A percentile compares a stretch with the other conserved stretches of the same genome.
Conservation (phyloP, 2,329 filamentous ascomycete genomes). For the Alternaria triticimaculans region DNA sequence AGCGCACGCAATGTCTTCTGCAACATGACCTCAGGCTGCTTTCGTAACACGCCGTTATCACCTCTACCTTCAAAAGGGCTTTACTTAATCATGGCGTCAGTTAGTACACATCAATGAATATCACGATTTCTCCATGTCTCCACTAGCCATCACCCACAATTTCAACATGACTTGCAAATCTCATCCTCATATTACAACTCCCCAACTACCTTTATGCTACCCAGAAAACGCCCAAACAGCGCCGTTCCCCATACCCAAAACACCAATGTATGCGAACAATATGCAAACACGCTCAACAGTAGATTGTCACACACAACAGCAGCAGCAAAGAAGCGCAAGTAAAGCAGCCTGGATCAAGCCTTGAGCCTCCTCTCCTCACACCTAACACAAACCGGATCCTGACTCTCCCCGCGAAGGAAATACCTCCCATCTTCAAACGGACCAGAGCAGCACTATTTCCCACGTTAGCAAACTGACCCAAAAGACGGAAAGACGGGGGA, state of each 20-base stretch:
- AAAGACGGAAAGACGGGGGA: no score
- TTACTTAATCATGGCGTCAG: no score
- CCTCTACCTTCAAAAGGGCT: no score
- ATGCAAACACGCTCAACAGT: not conserved
- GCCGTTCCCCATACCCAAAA: not conserved
- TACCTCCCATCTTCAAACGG: slow-evolving; percentile 68
- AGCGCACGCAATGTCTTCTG: no score
- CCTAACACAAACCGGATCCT: slow-evolving; percentile 66
- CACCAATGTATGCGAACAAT: not conserved
- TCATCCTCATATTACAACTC: not conserved
- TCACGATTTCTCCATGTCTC: no score
- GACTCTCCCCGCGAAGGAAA: slow-evolving; percentile 65
- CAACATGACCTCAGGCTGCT: no score
- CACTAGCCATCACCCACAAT: no score
- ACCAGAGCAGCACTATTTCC: slow-evolving; percentile 62
- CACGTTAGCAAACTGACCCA: not conserved
- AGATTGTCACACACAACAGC: not conserved
- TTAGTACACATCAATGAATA: no score
- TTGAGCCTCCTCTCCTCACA: slow-evolving; percentile 70
- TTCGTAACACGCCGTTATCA: no score
- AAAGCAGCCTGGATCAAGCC: slow-evolving; percentile 48
- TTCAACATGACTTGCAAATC: not conserved
- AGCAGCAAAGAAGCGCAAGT: not conserved
- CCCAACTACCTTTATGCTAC: not conserved
- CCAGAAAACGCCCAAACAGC: slow-evolving; percentile 3